These are phyloP conservation scores for Penicillium taxi DNA, from an alignment of 495 filamentous ascomycete species.

Conservation along the genomic window DNA sequence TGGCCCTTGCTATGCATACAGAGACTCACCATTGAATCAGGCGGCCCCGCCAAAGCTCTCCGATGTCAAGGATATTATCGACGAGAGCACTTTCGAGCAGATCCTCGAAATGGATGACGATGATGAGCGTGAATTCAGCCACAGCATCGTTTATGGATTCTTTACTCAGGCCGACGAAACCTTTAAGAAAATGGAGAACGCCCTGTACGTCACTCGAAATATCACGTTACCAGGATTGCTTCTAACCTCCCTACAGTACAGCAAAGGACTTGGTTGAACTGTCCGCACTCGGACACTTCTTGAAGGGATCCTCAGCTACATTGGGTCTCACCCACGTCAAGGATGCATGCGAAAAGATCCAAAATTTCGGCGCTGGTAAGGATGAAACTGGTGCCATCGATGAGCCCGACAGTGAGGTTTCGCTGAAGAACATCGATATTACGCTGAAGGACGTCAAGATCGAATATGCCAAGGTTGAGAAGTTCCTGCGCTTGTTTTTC, in stretches of 20 bases:
- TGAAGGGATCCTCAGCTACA: slow-evolving; percentile 97
- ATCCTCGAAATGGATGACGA: slow-evolving; percentile 97
- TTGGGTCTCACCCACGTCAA: slow-evolving; percentile 87
- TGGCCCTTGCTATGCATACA: too few species aligned
- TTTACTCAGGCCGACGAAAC: slow-evolving; percentile 86
- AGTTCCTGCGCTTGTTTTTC: slow-evolving; percentile 65
- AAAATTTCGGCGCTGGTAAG: slow-evolving; percentile 75
- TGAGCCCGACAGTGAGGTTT: slow-evolving; percentile 52
- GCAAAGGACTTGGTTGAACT: slow-evolving; percentile 59
- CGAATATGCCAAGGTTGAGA: slow-evolving; percentile 71
- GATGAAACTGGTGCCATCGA: slow-evolving; percentile 65
- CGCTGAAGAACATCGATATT: slow-evolving; percentile 58
- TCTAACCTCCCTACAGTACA: slow-evolving; percentile 40
- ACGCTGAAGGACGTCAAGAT: slow-evolving; percentile 62
- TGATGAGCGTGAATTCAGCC: slow-evolving; percentile 68
- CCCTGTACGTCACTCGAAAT: slow-evolving; percentile 55
- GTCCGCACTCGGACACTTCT: slow-evolving; percentile 82
- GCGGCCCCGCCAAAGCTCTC: slow-evolving; percentile 38
- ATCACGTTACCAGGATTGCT: neutral
- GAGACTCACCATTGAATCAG: too few species aligned
- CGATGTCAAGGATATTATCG: slow-evolving; percentile 64
- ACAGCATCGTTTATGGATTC: slow-evolving; percentile 82
- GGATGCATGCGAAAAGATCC: slow-evolving; percentile 91
- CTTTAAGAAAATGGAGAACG: slow-evolving; percentile 74
- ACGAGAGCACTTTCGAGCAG: slow-evolving; percentile 75